These are phyloP conservation scores for Neurospora sp. DNA, from an alignment of 495 filamentous ascomycete genomes.

Conservation along the genomic window DNA sequence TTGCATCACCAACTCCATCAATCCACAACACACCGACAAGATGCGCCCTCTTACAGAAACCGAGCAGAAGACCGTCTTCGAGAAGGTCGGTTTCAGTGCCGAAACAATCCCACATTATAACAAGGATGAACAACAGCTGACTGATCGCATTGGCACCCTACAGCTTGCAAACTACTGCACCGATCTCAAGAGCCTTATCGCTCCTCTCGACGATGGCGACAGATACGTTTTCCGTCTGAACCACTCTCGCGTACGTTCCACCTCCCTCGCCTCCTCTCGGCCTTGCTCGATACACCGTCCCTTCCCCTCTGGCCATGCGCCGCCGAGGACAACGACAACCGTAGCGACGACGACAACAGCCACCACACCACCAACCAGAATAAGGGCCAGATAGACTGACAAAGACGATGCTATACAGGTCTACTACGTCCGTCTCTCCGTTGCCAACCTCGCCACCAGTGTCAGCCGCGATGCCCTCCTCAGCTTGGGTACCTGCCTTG, in stretches of 20 bases:
- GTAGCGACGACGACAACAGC: background rate
- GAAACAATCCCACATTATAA: background rate
- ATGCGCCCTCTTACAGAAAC: conserved; percentile 70
- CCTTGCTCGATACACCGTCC: background rate
- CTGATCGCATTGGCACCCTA: background rate
- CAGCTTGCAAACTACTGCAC: conserved; percentile 25
- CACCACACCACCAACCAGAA: background rate
- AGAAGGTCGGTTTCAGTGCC: conserved; percentile 37
- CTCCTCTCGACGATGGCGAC: conserved; percentile 57
- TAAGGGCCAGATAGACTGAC: background rate
- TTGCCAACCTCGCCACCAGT: conserved; percentile 84
- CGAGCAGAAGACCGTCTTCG: conserved; percentile 65
- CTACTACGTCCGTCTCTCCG: conserved; percentile 76
- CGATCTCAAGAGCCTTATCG: conserved; percentile 65
- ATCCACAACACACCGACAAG: conserved; percentile 7
- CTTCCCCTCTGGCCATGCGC: conserved; percentile 3
- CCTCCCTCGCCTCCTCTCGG: background rate
- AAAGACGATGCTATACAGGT: conserved; percentile 40
- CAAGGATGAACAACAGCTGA: background rate
- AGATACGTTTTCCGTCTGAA: conserved; percentile 82
- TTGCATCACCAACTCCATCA: background rate
- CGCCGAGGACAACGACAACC: background rate
- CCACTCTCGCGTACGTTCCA: conserved; percentile 29
- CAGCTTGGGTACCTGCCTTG: conserved; percentile 73
- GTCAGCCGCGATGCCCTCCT: conserved; percentile 71